phyloP scores from a whole-genome alignment of 2,329 filamentous ascomycete genomes.

The Meredithiella fracta region DNA sequence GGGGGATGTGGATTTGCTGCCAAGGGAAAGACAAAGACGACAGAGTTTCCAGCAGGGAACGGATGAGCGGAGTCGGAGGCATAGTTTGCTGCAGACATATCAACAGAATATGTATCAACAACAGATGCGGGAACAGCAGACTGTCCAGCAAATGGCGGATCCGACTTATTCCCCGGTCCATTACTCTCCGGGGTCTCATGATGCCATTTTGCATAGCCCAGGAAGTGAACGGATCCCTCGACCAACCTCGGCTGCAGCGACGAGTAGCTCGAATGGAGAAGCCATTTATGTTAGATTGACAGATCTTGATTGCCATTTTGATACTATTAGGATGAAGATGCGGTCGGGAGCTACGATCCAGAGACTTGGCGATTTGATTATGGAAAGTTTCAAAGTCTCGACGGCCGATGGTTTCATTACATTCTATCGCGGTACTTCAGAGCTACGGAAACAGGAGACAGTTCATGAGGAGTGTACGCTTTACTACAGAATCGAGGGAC shows the following conservation, averaged over 20 bases:
- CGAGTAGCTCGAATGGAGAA: constrained; percentile 12
- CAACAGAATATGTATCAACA: constrained; percentile 5
- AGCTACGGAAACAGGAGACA: constrained; percentile 5
- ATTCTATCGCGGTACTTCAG: constrained; percentile 5
- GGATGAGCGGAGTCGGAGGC: neutral
- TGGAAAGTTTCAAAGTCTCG: constrained; percentile 1
- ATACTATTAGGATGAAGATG: constrained; percentile 4
- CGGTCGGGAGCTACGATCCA: constrained; percentile 1
- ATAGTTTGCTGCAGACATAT: constrained; percentile 6
- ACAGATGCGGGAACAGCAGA: constrained; percentile 4
- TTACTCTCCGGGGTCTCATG: neutral
- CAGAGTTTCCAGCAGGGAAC: neutral
- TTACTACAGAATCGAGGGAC: constrained; percentile 8
- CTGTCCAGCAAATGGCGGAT: neutral
- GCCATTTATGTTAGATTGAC: constrained; percentile 1
- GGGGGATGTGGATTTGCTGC: neutral
- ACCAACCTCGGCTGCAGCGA: constrained; percentile 11
- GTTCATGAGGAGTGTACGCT: constrained; percentile 7
- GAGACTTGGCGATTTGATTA: constrained; percentile 4
- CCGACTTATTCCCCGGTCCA: neutral
- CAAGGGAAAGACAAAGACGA: neutral
- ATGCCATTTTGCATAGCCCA: neutral
- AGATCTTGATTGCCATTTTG: constrained; percentile 6
- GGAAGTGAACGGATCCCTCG: neutral
- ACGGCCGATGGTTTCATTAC: constrained; percentile 7